Conservation (phyloP, 768 basidiomycete genomes). For the Pisolithus albus region DNA sequence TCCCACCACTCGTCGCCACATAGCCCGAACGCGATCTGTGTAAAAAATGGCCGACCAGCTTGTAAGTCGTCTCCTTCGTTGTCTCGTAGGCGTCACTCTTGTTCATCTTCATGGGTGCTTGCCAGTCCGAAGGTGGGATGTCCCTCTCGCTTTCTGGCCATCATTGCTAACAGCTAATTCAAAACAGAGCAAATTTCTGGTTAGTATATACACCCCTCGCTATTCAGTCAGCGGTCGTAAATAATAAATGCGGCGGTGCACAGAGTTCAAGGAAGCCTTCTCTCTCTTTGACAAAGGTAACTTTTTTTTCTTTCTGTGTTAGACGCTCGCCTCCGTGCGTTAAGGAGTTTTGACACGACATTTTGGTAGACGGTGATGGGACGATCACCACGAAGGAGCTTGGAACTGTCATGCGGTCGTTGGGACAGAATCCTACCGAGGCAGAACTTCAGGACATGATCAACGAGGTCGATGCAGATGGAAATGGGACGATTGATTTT, state of each 20-base stretch:
- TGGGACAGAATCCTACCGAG: constrained; percentile 90
- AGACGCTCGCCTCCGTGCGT: constrained; percentile 12
- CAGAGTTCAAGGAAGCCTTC: constrained; percentile 99
- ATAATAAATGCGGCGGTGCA: constrained; percentile 2
- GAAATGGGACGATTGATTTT: constrained; percentile 83
- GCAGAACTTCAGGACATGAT: constrained; percentile 93
- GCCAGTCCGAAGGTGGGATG: constrained; percentile 51
- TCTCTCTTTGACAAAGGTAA: constrained; percentile 93
- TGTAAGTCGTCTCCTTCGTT: constrained; percentile 29
- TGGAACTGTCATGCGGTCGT: constrained; percentile 88
- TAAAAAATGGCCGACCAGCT: constrained; percentile 50
- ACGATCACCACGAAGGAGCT: constrained; percentile 89
- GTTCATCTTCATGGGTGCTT: constrained; percentile 10
- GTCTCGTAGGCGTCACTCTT: constrained; percentile 5
- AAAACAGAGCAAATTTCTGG: constrained; percentile 83
- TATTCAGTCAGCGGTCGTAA: constrained; percentile 1
- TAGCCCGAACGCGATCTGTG: background rate
- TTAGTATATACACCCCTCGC: constrained; percentile 29
- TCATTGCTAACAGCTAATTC: background rate
- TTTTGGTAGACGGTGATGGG: constrained; percentile 72
- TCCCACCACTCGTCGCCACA: constrained; percentile 1
- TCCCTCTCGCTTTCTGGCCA: constrained; percentile 6
- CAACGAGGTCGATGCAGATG: constrained; percentile 88
- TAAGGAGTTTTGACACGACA: background rate
- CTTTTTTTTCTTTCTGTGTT: background rate